phyloP scores from a whole-genome alignment of 345 rosid genomes.

The Linum usitatissimum region DNA sequence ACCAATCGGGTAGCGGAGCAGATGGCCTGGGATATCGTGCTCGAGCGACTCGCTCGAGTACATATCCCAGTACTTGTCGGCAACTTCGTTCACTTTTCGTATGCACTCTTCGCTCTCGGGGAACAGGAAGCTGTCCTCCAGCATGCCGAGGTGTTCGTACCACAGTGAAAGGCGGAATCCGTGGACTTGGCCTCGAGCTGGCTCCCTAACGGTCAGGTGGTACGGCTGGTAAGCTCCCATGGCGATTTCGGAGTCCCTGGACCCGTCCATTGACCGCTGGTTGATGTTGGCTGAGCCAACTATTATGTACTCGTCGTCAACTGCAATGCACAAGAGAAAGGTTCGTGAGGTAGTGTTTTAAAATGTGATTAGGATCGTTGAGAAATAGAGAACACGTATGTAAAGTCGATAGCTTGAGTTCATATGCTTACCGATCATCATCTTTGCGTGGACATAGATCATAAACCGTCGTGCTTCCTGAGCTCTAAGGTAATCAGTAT shows the following conservation, averaged over 20 bases:
- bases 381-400: not conserved
- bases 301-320: constrained; percentile 39
- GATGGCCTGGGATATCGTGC: constrained; percentile 37
- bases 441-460: constrained; percentile 53
- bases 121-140: constrained; percentile 18
- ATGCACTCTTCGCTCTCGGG: constrained; percentile 36
- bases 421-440: constrained; percentile 40
- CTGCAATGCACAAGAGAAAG: constrained; percentile 15
- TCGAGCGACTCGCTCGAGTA: constrained; percentile 20
- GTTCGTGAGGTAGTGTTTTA: not conserved
- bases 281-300: constrained; percentile 47
- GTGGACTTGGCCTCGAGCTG: constrained; percentile 39
- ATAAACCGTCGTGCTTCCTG: constrained; percentile 41
- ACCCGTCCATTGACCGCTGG: constrained; percentile 47
- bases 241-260: constrained; percentile 44
- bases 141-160: constrained; percentile 36
- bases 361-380: not conserved
- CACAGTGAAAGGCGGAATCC: constrained; percentile 41
- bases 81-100: constrained; percentile 27
- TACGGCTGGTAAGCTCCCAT: constrained; percentile 40
- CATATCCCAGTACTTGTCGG: constrained; percentile 25
- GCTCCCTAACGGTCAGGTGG: constrained; percentile 17
- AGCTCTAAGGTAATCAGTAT: constrained; percentile 33
- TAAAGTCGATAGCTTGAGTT: not conserved
- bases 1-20: constrained; percentile 35